These are phyloP conservation scores for Zelonia costaricensis DNA, from an alignment of 208 protist genomes.

Conservation along the genomic window DNA sequence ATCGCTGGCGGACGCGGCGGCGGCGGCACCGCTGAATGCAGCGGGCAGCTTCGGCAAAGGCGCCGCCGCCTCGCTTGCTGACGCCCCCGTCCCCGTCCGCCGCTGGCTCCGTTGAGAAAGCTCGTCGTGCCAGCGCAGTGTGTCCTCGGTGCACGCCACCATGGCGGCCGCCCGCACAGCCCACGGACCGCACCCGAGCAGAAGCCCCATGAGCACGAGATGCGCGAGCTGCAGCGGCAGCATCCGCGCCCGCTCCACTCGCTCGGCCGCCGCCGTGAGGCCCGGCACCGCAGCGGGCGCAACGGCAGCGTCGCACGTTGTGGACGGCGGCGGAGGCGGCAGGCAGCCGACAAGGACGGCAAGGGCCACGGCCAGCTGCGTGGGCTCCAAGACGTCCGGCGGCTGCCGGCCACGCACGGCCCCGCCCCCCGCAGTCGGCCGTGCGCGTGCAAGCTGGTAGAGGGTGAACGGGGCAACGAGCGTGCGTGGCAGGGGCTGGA, in stretches of 20 bases:
- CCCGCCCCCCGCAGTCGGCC: not conserved
- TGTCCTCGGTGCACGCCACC: slow-evolving; percentile 16
- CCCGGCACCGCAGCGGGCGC: not conserved
- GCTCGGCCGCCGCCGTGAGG: not conserved
- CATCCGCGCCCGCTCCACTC: slow-evolving; percentile 15
- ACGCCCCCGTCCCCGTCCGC: not conserved
- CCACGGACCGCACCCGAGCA: slow-evolving; percentile 36
- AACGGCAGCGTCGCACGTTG: not conserved
- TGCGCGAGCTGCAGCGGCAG: slow-evolving; percentile 75
- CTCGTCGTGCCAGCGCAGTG: slow-evolving; percentile 17
- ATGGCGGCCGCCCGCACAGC: slow-evolving; percentile 26
- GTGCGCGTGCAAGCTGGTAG: slow-evolving; percentile 10
- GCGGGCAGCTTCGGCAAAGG: not conserved
- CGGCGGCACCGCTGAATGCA: too few relatives aligned
- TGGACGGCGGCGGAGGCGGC: not conserved
- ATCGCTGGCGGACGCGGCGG: not conserved
- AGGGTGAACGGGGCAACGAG: slow-evolving; percentile 5
- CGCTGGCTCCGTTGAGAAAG: too few relatives aligned
- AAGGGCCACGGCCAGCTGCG: slow-evolving; percentile 13
- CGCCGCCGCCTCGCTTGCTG: not conserved
- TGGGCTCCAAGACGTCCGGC: slow-evolving; percentile 8
- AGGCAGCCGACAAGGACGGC: slow-evolving; percentile 21
- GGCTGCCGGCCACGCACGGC: too few relatives aligned
- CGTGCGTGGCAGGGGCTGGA: slow-evolving; percentile 16
- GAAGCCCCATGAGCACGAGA: slow-evolving; percentile 60